Conservation (phyloP, 805 yeast species). For the Diddensiella transvaalensis region DNA sequence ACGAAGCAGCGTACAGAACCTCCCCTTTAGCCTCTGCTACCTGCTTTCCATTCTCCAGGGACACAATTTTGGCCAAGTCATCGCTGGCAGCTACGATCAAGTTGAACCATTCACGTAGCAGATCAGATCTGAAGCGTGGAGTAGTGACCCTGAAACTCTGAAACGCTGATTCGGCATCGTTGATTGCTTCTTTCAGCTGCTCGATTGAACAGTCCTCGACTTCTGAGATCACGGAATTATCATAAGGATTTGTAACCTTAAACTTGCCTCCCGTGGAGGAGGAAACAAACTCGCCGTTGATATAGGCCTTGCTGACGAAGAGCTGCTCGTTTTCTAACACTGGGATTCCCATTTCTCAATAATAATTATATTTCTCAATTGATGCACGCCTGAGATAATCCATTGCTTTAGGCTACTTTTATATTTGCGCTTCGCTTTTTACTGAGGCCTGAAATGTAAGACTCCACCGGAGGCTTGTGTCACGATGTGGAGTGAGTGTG, state of each 20-base stretch:
- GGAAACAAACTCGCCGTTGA: conserved; percentile 6
- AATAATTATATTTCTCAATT: no score
- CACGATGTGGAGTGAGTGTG: no score
- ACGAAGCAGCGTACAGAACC: conserved; percentile 63
- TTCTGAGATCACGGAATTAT: conserved; percentile 44
- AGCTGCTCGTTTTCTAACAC: not conserved
- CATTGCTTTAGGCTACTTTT: no score
- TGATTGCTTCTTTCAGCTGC: conserved; percentile 50
- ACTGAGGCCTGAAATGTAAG: no score
- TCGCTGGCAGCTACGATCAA: conserved; percentile 54
- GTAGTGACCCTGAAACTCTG: conserved; percentile 48
- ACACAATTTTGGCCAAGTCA: conserved; percentile 61
- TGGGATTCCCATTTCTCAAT: no score
- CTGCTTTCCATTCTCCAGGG: conserved; percentile 74
- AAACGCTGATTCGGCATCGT: conserved; percentile 54
- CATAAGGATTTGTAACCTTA: conserved; percentile 76
- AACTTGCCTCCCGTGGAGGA: conserved; percentile 40
- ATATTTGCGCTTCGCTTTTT: no score
- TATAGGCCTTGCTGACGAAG: not conserved
- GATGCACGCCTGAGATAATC: no score
- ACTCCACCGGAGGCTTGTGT: no score
- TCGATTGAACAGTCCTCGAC: conserved; percentile 42
- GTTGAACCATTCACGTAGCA: conserved; percentile 50
- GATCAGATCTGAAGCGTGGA: conserved; percentile 52
- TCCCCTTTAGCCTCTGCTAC: conserved; percentile 66